Conservation (phyloP, 495 filamentous ascomycete species). For the Venustampulla echinocandica region DNA sequence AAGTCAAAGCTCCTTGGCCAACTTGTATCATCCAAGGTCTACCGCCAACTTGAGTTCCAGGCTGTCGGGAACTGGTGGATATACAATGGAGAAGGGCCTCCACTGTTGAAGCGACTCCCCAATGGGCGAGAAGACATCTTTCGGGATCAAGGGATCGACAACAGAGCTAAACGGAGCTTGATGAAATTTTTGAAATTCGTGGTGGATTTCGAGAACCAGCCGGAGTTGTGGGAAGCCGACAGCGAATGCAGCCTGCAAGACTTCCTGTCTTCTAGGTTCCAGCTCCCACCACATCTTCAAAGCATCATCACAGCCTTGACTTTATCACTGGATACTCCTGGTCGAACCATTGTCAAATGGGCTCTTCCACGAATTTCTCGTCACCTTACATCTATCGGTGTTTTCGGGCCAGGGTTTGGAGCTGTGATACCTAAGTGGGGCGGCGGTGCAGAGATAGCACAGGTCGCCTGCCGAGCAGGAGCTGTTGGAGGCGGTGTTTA, state of each 20-base stretch:
- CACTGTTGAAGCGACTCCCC: constrained; percentile 55
- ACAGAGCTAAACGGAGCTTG: constrained; percentile 67
- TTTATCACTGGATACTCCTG: constrained; percentile 50
- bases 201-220: constrained; percentile 48
- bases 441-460: constrained; percentile 81
- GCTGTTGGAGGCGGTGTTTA: constrained; percentile 91
- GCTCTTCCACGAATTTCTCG: constrained; percentile 63
- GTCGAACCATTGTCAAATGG: constrained; percentile 51
- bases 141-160: constrained; percentile 57
- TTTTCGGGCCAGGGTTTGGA: constrained; percentile 80
- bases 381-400: constrained; percentile 78
- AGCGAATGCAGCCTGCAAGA: constrained; percentile 45
- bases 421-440: constrained; percentile 87
- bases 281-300: constrained; percentile 60
- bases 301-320: constrained; percentile 71
- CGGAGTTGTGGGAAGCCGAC: constrained; percentile 38
- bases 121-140: constrained; percentile 85
- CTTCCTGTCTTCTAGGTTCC: constrained; percentile 64
- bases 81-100: constrained; percentile 33
- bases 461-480: constrained; percentile 84
- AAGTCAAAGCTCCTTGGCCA: constrained; percentile 65
- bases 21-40: constrained; percentile 79
- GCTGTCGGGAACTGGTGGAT: constrained; percentile 94
- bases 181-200: constrained; percentile 87
- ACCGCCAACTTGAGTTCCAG: constrained; percentile 84